A percentile compares a stretch with the other conserved stretches of the same genome.
phyloP scores from a whole-genome alignment of 768 basidiomycete genomes.

The Leccinum truebloodii region DNA sequence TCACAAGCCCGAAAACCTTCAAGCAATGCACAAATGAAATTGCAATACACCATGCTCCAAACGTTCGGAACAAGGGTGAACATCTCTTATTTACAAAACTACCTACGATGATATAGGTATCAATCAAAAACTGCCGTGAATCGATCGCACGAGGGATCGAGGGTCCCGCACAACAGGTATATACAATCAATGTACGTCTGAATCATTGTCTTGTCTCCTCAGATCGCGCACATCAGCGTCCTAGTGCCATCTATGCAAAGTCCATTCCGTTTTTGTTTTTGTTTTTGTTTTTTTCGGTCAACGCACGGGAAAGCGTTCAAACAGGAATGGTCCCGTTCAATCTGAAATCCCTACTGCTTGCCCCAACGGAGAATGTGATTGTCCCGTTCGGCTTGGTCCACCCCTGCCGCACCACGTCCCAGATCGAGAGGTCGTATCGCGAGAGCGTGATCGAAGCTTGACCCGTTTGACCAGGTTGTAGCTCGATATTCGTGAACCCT shows the following conservation, averaged over 20 bases:
- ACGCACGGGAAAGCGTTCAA: conserved; percentile 7
- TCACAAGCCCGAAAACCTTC: too few species aligned
- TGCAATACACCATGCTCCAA: neutral
- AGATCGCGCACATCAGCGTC: neutral
- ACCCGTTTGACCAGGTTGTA: conserved; percentile 48
- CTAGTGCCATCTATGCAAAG: neutral
- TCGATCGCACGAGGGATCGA: neutral
- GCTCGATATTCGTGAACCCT: conserved; percentile 64
- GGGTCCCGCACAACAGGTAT: neutral
- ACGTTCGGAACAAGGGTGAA: too few species aligned
- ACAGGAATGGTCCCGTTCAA: conserved; percentile 43
- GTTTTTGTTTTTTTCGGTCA: neutral
- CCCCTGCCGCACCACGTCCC: conserved; percentile 73
- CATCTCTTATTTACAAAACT: neutral
- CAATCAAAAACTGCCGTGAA: neutral
- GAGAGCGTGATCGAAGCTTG: conserved; percentile 59
- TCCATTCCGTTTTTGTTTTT: neutral
- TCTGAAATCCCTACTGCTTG: conserved; percentile 64
- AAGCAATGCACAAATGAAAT: neutral
- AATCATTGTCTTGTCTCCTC: neutral
- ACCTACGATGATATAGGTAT: neutral
- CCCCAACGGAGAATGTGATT: conserved; percentile 64
- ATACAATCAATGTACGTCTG: neutral
- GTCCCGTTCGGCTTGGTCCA: conserved; percentile 71
- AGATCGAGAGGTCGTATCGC: conserved; percentile 70